phyloP scores from a whole-genome alignment of 306 rosid genomes.

The Casuarina cunninghamiana region DNA sequence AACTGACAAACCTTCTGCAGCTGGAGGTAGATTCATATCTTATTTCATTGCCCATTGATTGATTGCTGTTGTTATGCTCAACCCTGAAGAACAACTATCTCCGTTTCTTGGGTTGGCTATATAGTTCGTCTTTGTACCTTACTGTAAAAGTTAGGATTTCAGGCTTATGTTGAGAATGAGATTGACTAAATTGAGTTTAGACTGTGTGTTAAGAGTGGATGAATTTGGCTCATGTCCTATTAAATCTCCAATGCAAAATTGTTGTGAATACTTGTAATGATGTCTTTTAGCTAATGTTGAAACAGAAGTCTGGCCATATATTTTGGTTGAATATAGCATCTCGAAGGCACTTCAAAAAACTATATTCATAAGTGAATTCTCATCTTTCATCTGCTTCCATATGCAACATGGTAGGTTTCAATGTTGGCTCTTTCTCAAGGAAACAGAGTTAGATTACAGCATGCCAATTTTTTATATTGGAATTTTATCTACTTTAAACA shows the following conservation, averaged over 20 bases:
- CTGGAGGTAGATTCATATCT: slow-evolving; percentile 55
- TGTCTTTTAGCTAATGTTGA: background rate
- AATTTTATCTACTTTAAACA: background rate
- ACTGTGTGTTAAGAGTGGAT: background rate
- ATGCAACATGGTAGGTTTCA: background rate
- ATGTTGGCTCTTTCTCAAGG: background rate
- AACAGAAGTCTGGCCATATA: background rate
- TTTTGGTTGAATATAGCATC: background rate
- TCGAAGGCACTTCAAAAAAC: background rate
- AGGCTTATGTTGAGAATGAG: background rate
- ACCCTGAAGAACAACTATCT: background rate
- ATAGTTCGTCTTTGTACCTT: background rate
- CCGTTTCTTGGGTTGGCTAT: background rate
- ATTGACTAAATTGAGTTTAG: background rate
- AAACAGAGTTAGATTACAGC: background rate
- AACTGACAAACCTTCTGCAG: slow-evolving; percentile 42
- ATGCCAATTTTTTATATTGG: background rate
- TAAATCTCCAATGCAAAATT: slow-evolving; percentile 1
- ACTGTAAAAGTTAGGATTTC: background rate
- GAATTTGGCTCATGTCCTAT: background rate
- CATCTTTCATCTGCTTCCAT: background rate
- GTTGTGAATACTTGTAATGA: background rate
- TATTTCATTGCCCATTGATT: background rate
- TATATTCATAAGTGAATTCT: background rate
- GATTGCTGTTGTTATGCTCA: background rate